A percentile compares a stretch with the other conserved stretches of the same genome.
These are phyloP conservation scores for Rhynchosporium agropyri DNA, from an alignment of 2,329 filamentous ascomycete species.

Conservation along the genomic window DNA sequence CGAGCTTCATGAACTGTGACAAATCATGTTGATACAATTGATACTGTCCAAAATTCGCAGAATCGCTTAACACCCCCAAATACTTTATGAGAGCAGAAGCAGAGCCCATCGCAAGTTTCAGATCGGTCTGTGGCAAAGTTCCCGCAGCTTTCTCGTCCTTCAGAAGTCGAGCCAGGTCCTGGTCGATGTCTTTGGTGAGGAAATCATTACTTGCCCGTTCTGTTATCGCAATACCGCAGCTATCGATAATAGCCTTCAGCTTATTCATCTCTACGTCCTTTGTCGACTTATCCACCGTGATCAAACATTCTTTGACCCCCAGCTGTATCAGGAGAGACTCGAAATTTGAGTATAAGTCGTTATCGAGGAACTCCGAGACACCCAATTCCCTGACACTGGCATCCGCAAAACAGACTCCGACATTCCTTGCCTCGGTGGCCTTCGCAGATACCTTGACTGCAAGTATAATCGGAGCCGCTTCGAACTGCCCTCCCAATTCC, in stretches of 20 bases:
- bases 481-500: constrained; percentile 86
- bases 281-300: constrained; percentile 76
- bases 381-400: constrained; percentile 94
- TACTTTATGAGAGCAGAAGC: constrained; percentile 95
- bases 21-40: constrained; percentile 97
- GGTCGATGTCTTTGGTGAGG: constrained; percentile 88
- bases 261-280: constrained; percentile 91
- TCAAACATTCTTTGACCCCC: constrained; percentile 88
- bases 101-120: constrained; percentile 95
- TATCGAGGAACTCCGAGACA: constrained; percentile 98
- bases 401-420: constrained; percentile 97
- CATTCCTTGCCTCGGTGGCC: constrained; percentile 78
- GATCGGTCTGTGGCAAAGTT: constrained; percentile 82
- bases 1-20: constrained; percentile 97
- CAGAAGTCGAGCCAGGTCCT: constrained; percentile 84
- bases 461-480: constrained; percentile 90
- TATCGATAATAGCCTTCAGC: constrained; percentile 85
- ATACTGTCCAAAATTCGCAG: constrained; percentile 95
- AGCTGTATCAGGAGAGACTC: constrained; percentile 95
- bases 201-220: constrained; percentile 80
- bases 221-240: constrained; percentile 86
- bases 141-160: constrained; percentile 81
- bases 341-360: constrained; percentile 97
- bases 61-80: constrained; percentile 83
- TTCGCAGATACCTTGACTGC: constrained; percentile 93